Conservation (phyloP, 345 rosid species). For the Aurinia saxatilis region DNA sequence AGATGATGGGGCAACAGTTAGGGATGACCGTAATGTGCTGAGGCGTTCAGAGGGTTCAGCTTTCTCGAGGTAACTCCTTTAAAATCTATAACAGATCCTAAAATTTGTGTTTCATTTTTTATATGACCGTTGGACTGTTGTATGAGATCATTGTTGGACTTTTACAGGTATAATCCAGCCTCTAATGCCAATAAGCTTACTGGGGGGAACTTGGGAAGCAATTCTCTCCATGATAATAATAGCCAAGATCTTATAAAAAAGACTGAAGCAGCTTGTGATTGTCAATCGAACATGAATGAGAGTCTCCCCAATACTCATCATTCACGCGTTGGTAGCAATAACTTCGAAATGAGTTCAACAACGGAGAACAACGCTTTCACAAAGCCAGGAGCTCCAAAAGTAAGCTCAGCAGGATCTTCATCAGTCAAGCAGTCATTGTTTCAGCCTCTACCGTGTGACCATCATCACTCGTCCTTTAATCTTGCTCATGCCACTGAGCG, state of each 20-base stretch:
- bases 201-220: conserved; percentile 45
- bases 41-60: conserved; percentile 75
- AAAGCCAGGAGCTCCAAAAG: conserved; percentile 36
- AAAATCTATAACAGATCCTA: not conserved
- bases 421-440: conserved; percentile 21
- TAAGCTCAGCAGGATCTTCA: conserved; percentile 32
- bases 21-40: conserved; percentile 55
- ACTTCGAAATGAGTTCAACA: conserved; percentile 44
- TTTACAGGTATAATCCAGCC: conserved; percentile 50
- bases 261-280: conserved; percentile 29
- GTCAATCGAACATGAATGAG: conserved; percentile 34
- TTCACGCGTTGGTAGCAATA: conserved; percentile 54
- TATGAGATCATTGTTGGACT: conserved; percentile 12
- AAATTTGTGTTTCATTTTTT: not conserved
- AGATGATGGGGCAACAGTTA: conserved; percentile 24
- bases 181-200: conserved; percentile 52
- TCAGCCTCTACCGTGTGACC: conserved; percentile 22
- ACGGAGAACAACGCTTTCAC: conserved; percentile 34
- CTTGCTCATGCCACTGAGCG: conserved; percentile 5
- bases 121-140: not conserved
- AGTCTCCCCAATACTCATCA: conserved; percentile 35
- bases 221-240: conserved; percentile 36
- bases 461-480: conserved; percentile 14
- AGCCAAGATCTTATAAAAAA: conserved; percentile 39
- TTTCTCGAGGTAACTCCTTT: conserved; percentile 55